Evolutionary conservation across 2,329 filamentous ascomycete genomes (phyloP).

Genomic region (Curvularia spicifera): DNA sequence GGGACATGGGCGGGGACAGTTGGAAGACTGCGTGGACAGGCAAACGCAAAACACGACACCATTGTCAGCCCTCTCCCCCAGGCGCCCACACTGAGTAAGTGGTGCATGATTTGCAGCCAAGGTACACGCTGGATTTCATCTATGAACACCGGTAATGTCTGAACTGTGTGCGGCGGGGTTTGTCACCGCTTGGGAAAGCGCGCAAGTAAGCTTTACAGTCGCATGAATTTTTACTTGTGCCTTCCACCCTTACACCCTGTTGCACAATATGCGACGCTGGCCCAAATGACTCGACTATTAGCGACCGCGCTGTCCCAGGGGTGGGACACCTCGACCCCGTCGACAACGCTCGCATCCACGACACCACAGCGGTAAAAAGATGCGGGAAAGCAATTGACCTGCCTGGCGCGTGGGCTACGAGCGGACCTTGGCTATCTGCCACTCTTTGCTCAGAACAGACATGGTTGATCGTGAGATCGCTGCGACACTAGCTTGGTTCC

Average conservation of each 20-base stretch:
- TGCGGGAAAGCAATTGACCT: neutral
- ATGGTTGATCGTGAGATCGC: constrained; percentile 2
- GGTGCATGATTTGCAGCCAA: neutral
- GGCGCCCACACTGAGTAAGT: neutral
- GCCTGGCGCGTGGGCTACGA: neutral
- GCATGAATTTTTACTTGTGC: constrained; percentile 6
- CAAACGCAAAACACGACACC: neutral
- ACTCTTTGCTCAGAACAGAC: constrained; percentile 6
- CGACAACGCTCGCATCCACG: constrained; percentile 1
- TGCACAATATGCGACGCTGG: constrained; percentile 13
- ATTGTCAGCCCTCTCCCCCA: neutral
- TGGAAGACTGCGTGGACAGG: neutral
- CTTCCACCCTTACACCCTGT: constrained; percentile 4
- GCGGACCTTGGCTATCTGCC: constrained; percentile 2
- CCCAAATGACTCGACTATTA: constrained; percentile 12
- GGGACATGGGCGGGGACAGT: neutral
- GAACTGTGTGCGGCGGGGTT: neutral
- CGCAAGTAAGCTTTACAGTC: constrained; percentile 1
- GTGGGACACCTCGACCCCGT: neutral
- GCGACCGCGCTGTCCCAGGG: constrained; percentile 7
- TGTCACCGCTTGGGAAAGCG: neutral
- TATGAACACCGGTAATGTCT: neutral
- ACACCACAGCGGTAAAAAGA: neutral
- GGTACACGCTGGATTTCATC: neutral
- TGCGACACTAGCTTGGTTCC: constrained; percentile 2